Evolutionary conservation across 257 asterid genomes (phyloP), one percentile per base, ranked within the genome.

Genomic region (Nicotiana undulata): DNA sequence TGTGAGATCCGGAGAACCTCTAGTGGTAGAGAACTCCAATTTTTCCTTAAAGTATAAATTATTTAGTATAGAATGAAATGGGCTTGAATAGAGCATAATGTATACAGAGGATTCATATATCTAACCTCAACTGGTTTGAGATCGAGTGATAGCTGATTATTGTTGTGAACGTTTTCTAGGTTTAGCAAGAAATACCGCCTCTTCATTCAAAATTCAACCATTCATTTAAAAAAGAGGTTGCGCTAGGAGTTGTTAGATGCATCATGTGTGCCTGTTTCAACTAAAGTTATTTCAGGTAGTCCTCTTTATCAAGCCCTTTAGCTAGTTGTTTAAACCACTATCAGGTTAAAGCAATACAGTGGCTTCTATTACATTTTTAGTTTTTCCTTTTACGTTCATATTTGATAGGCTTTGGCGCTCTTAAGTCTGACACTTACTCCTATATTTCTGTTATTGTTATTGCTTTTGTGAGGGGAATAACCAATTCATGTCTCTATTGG

Each of bases 401-500:
- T 70, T 28, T 70, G 53, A 46, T 6, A 52, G 8, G 59, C 37
- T 70, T 70, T 46, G 22, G 37, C 46, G 15, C 22, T 46, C 56
- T 24, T 7, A 44, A 44, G 24, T 70, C 15, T 22, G 77, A 44
- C 37, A 70, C 37, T 26, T 60, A 22, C 56, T 44, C 59, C 77
- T 12, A 6, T 22, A 46, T 74, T 18, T 65, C 8, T 65, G 20
- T 32, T 13, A 44, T 49, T 70, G 37, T 44, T 70, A 13, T 46
- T 74, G 6, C 26, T 24, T 46, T 49, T 18, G 44, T 49, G 61
- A 74, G 16, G 24, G 40, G 32, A 44, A 46, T 24, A 74, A 49
- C 79, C 28, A 49, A 49, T 49, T 24, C 44, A 49, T 49, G 63
- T 74, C 83, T 67, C 87, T 80, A 31, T 76, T 89, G 82, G 83